phyloP scores from a whole-genome alignment of 345 rosid genomes.

The Viola odorata region DNA sequence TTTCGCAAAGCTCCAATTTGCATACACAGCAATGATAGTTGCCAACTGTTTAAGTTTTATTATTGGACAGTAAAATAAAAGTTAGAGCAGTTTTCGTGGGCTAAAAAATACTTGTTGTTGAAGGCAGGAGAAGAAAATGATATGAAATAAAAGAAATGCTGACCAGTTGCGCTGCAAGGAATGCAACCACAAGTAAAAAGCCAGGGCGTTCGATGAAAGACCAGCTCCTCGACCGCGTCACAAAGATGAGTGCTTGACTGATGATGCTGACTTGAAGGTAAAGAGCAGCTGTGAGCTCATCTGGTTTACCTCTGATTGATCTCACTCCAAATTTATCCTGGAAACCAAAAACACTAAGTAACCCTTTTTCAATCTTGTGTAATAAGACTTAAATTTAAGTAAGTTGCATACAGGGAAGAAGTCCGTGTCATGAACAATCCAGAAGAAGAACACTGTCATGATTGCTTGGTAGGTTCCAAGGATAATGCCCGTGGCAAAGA shows the following conservation, averaged over 20 bases:
- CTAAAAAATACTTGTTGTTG: neutral
- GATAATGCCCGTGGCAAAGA: slow-evolving; percentile 76
- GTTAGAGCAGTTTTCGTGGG: no score
- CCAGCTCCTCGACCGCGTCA: slow-evolving; percentile 92
- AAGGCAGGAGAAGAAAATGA: neutral
- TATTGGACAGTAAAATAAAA: neutral
- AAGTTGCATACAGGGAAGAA: slow-evolving; percentile 33
- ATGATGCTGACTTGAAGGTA: slow-evolving; percentile 97
- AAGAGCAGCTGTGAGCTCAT: slow-evolving; percentile 75
- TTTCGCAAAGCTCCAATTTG: slow-evolving; percentile 70
- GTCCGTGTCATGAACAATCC: slow-evolving; percentile 53
- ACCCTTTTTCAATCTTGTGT: no score
- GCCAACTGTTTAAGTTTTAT: slow-evolving; percentile 44
- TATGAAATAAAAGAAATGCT: neutral
- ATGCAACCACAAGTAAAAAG: slow-evolving; percentile 45
- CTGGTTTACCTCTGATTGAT: slow-evolving; percentile 24
- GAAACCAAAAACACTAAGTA: no score
- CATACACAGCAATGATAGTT: slow-evolving; percentile 62
- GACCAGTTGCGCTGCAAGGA: slow-evolving; percentile 63
- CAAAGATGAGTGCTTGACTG: slow-evolving; percentile 90
- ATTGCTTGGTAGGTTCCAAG: slow-evolving; percentile 82
- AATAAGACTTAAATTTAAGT: no score
- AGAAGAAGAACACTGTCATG: slow-evolving; percentile 79
- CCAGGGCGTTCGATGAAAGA: slow-evolving; percentile 83
- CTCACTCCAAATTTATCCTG: slow-evolving; percentile 36